phyloP scores from a whole-genome alignment of 2,329 filamentous ascomycete species.

The Fusarium nanum region DNA sequence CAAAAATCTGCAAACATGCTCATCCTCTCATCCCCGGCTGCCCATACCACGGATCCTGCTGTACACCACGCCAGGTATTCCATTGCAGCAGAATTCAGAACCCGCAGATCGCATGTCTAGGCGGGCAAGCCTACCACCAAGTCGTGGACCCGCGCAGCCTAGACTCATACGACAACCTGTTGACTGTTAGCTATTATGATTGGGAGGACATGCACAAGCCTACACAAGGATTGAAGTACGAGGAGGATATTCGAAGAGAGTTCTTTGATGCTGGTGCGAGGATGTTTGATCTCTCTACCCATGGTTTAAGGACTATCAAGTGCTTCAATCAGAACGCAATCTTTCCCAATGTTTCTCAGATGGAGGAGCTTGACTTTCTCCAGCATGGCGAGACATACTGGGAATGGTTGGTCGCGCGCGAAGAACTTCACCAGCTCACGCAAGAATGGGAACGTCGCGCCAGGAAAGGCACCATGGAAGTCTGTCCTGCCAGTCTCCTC shows the following conservation, averaged over 20 bases:
- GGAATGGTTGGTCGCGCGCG: not conserved
- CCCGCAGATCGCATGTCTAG: not conserved
- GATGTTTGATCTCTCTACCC: not conserved
- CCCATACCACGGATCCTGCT: constrained; percentile 20
- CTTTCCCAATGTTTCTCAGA: rapidly evolving
- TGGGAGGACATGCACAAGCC: not conserved
- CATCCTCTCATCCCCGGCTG: not conserved
- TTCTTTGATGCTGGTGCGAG: constrained; percentile 26
- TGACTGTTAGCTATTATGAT: not conserved
- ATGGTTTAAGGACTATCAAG: not conserved
- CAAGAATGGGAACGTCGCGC: constrained; percentile 24
- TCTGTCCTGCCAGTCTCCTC: constrained; percentile 8
- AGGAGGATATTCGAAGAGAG: constrained; percentile 15
- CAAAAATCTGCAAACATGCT: constrained; percentile 6
- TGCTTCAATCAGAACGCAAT: not conserved
- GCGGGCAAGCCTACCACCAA: constrained; percentile 21
- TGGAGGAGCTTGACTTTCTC: not conserved
- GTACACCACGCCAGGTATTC: not conserved
- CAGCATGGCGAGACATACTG: not conserved
- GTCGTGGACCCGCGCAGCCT: constrained; percentile 1
- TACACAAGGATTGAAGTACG: not conserved
- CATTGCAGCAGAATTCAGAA: not conserved
- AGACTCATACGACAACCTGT: not conserved
- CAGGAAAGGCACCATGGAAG: constrained; percentile 18
- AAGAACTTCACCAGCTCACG: not conserved